Evolutionary conservation across 345 rosid species (phyloP).

Genomic region (Eucalyptus marginata): DNA sequence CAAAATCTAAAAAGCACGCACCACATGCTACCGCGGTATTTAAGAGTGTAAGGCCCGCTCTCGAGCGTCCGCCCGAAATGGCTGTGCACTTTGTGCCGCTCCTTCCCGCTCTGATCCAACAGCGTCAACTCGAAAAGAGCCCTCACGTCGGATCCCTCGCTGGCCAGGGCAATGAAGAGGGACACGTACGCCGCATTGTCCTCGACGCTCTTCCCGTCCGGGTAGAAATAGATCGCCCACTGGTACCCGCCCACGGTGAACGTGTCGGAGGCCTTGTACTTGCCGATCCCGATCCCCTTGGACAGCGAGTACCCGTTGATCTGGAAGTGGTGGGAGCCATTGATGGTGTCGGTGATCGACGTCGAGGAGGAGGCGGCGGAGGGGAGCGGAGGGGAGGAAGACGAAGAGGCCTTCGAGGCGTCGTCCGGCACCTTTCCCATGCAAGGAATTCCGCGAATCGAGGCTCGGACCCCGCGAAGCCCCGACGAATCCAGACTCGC

Average conservation of each 20-base stretch:
- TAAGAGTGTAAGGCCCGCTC: constrained; percentile 58
- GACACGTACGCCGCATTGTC: constrained; percentile 53
- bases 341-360: constrained; percentile 50
- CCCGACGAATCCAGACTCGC: neutral
- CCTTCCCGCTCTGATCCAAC: constrained; percentile 72
- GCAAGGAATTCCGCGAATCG: neutral
- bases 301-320: constrained; percentile 52
- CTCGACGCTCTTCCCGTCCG: constrained; percentile 73
- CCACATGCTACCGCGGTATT: constrained; percentile 80
- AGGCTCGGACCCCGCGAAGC: neutral
- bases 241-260: constrained; percentile 56
- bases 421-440: constrained; percentile 32
- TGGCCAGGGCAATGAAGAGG: constrained; percentile 56
- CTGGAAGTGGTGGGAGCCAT: constrained; percentile 64
- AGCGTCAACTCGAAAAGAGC: constrained; percentile 65
- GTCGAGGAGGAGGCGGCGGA: constrained; percentile 30
- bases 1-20: constrained; percentile 2
- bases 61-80: constrained; percentile 72
- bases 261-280: constrained; percentile 47
- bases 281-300: constrained; percentile 61
- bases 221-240: constrained; percentile 74
- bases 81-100: constrained; percentile 57
- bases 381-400: constrained; percentile 6
- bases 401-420: constrained; percentile 1
- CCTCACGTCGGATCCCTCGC: constrained; percentile 64